Conservation (phyloP, 768 basidiomycete species). For the Boletus eberwhitei region DNA sequence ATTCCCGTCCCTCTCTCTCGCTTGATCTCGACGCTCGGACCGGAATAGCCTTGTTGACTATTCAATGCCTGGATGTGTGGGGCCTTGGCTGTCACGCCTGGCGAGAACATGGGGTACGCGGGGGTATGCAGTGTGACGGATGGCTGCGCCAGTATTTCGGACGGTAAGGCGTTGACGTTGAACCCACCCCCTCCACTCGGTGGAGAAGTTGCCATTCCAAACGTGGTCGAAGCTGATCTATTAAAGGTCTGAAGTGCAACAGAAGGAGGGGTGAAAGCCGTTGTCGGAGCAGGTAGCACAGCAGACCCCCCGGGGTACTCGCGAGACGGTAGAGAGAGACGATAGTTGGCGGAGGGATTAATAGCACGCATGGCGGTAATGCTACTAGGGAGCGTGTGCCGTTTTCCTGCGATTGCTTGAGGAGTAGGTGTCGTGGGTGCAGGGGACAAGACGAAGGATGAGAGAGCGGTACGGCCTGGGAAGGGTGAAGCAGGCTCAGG, state of each 20-base stretch:
- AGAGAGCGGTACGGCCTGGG: conserved; percentile 39
- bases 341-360: conserved; percentile 13
- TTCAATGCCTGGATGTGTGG: conserved; percentile 55
- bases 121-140: conserved; percentile 53
- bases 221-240: conserved; percentile 27
- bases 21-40: conserved; percentile 63
- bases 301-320: conserved; percentile 22
- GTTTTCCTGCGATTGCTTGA: conserved; percentile 54
- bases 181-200: conserved; percentile 16
- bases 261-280: conserved; percentile 34
- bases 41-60: conserved; percentile 45
- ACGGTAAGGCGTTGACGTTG: conserved; percentile 1
- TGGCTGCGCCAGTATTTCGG: conserved; percentile 15
- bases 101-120: conserved; percentile 68
- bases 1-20: conserved; percentile 50
- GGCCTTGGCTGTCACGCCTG: conserved; percentile 41
- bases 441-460: conserved; percentile 29
- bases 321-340: conserved; percentile 28
- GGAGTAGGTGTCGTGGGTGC: conserved; percentile 15
- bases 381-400: conserved; percentile 46
- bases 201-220: conserved; percentile 35
- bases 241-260: conserved; percentile 33
- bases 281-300: not conserved
- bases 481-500: conserved; percentile 83
- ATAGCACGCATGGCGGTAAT: conserved; percentile 32